Conservation (phyloP, 2,329 filamentous ascomycete species). For the Incumbomyces lentus region DNA sequence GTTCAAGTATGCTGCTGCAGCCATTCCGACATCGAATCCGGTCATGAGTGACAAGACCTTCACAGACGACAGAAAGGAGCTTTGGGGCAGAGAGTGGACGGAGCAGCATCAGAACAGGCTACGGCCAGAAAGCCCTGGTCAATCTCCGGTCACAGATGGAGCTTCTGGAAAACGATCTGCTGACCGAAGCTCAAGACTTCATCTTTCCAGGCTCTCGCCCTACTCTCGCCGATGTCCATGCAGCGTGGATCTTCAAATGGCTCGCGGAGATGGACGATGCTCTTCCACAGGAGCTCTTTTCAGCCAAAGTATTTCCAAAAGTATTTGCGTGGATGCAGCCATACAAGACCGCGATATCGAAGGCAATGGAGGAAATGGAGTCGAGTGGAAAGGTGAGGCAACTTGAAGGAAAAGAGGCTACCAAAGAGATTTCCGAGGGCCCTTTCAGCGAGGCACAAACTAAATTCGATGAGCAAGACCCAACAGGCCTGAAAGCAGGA, state of each 20-base stretch:
- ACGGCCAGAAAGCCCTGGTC: slow-evolving; percentile 1
- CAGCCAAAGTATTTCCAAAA: not conserved
- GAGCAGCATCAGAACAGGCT: slow-evolving; percentile 1
- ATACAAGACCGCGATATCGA: not conserved
- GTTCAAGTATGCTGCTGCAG: slow-evolving; percentile 4
- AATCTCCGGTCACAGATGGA: slow-evolving; percentile 1
- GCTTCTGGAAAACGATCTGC: slow-evolving; percentile 2
- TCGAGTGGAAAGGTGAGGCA: not conserved
- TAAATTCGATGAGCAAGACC: not conserved
- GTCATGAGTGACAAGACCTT: slow-evolving; percentile 2
- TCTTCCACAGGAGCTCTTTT: slow-evolving; percentile 1
- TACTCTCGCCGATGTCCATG: slow-evolving; percentile 6
- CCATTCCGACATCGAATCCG: not conserved
- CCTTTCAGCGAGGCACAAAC: not conserved
- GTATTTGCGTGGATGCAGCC: slow-evolving; percentile 2
- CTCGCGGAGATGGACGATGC: slow-evolving; percentile 1
- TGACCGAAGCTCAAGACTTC: slow-evolving; percentile 4
- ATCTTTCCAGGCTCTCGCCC: not conserved
- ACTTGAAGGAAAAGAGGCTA: slow-evolving; percentile 1
- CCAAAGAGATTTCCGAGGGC: slow-evolving; percentile 1
- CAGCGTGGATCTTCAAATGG: slow-evolving; percentile 9
- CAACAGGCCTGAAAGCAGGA: slow-evolving; percentile 1
- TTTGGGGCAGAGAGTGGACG: slow-evolving; percentile 7
- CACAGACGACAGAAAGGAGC: slow-evolving; percentile 6
- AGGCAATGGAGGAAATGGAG: slow-evolving; percentile 3